Evolutionary conservation across 176 grass and related monocot genomes (phyloP).

Genomic region (Aegilops tauschii): DNA sequence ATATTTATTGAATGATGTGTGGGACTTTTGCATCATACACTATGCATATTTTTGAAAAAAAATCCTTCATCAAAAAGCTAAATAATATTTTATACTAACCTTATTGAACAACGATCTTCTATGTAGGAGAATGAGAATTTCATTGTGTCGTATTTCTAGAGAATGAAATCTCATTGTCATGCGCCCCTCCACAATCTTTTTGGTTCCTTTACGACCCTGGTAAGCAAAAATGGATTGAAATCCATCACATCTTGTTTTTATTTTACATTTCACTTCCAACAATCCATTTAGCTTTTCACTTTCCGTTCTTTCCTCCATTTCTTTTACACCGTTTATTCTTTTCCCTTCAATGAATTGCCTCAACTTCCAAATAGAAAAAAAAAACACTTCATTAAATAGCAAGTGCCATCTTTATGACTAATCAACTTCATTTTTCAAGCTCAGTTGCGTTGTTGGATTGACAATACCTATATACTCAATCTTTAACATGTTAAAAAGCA

Average conservation of each 20-base stretch:
- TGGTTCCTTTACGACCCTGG: background rate
- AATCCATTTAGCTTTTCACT: background rate
- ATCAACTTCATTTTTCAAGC: background rate
- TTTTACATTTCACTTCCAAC: slow-evolving; percentile 9
- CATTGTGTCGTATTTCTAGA: background rate
- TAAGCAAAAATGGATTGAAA: background rate
- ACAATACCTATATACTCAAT: slow-evolving; percentile 5
- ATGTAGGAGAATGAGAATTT: background rate
- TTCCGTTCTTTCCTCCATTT: slow-evolving; percentile 2
- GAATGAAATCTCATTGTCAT: background rate
- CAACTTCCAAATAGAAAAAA: background rate
- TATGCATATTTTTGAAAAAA: background rate
- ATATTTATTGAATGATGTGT: background rate
- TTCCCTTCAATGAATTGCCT: background rate
- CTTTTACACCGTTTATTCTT: background rate
- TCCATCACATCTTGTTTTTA: background rate
- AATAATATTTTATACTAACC: background rate
- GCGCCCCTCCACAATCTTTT: background rate
- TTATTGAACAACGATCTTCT: background rate
- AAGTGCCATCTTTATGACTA: background rate
- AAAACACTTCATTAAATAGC: background rate
- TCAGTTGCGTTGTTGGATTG: slow-evolving; percentile 28
- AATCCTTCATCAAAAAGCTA: background rate
- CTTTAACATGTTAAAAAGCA: background rate
- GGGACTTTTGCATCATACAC: background rate